Evolutionary conservation across 1,139 yeast genomes (phyloP).

Genomic region (Candida sanyaensis): DNA sequence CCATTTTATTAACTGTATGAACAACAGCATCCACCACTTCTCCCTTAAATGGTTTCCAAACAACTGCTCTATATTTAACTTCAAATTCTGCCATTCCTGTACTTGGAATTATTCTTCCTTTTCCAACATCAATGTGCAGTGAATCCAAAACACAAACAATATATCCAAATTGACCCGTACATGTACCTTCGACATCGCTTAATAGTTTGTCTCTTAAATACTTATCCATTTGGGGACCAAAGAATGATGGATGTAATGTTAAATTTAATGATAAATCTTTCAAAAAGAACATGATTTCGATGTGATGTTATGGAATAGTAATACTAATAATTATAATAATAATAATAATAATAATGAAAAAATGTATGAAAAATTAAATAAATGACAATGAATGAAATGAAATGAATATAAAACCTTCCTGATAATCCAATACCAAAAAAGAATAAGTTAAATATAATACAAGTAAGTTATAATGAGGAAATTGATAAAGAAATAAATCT

Average conservation of each 20-base stretch:
- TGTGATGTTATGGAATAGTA: background rate
- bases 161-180: conserved; percentile 98
- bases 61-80: conserved; percentile 94
- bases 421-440: conserved; percentile 1
- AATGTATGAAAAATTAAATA: background rate
- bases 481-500: background rate
- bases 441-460: background rate
- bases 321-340: background rate
- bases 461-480: background rate
- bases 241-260: conserved; percentile 94
- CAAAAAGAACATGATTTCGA: conserved; percentile 41
- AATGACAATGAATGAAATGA: background rate
- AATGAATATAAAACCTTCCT: background rate
- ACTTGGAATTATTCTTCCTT: conserved; percentile 88
- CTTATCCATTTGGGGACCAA: conserved; percentile 97
- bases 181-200: conserved; percentile 97
- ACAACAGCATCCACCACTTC: conserved; percentile 98
- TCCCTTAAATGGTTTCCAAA: conserved; percentile 98
- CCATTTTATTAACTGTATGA: conserved; percentile 92
- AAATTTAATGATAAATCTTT: conserved; percentile 90
- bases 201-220: conserved; percentile 84
- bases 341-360: background rate
- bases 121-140: conserved; percentile 92
- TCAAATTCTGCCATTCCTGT: conserved; percentile 95
- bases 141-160: conserved; percentile 95